phyloP scores from a whole-genome alignment of 768 basidiomycete species.

The Russula olivacea region DNA sequence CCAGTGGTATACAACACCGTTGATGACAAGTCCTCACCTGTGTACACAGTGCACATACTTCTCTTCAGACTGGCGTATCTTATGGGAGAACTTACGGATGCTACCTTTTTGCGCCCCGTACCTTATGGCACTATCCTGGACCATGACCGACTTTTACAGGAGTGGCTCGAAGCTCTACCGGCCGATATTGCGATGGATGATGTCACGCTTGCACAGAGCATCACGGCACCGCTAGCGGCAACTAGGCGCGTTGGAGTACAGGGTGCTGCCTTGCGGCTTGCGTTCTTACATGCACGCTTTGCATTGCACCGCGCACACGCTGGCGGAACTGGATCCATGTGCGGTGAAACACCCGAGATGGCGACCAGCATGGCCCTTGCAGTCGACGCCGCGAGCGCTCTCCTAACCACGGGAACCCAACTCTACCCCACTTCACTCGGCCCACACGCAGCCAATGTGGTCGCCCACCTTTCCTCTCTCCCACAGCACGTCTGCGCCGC shows the following conservation, averaged over 20 bases:
- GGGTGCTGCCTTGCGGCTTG: conserved; percentile 71
- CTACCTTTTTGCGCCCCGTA: conserved; percentile 67
- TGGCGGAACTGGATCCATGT: conserved; percentile 28
- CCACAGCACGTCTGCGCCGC: conserved; percentile 82
- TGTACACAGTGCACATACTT: conserved; percentile 70
- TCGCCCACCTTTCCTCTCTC: conserved; percentile 79
- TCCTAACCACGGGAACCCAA: conserved; percentile 72
- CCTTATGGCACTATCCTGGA: conserved; percentile 66
- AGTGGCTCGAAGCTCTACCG: conserved; percentile 77
- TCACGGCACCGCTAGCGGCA: conserved; percentile 56
- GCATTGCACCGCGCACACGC: conserved; percentile 79
- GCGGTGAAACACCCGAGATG: conserved; percentile 25
- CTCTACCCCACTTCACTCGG: conserved; percentile 70
- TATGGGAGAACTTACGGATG: conserved; percentile 80
- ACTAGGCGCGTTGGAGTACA: conserved; percentile 69
- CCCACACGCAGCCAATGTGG: conserved; percentile 62
- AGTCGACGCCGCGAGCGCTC: conserved; percentile 67
- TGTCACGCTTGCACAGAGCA: conserved; percentile 62
- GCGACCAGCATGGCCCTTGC: conserved; percentile 59
- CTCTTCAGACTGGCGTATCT: conserved; percentile 72
- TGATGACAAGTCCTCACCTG: conserved; percentile 54
- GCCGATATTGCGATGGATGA: conserved; percentile 71
- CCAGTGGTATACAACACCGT: conserved; percentile 63
- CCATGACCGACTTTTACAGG: conserved; percentile 62
- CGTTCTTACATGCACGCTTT: conserved; percentile 79